Percentiles rank a stretch among this genome's conserved stretches.
Evolutionary conservation across 2,329 filamentous ascomycete genomes (phyloP).

Genomic region (Bipolaris bicolor): DNA sequence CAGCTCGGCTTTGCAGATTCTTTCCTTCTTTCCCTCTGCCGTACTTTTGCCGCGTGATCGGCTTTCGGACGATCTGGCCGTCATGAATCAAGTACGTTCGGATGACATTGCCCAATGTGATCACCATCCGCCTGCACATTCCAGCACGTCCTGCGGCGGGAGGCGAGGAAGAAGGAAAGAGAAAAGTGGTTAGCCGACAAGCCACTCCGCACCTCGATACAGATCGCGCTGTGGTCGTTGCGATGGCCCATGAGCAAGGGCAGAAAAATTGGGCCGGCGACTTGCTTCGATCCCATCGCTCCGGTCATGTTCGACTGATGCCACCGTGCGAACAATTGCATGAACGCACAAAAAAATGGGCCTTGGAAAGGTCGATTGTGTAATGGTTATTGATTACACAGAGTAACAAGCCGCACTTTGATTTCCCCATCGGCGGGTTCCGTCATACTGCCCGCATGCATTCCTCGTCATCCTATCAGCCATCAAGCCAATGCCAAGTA

Average conservation of each 20-base stretch:
- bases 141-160: slow-evolving; percentile 2
- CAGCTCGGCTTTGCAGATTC: slow-evolving; percentile 12
- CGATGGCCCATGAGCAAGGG: neutral
- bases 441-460: slow-evolving; percentile 6
- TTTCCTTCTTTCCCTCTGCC: slow-evolving; percentile 7
- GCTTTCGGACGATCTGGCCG: neutral
- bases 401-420: slow-evolving; percentile 4
- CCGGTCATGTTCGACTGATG: slow-evolving; percentile 1
- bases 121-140: slow-evolving; percentile 1
- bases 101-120: slow-evolving; percentile 12
- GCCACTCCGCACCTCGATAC: neutral
- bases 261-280: neutral
- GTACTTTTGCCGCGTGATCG: slow-evolving; percentile 14
- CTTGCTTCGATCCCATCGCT: slow-evolving; percentile 1
- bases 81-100: slow-evolving; percentile 14
- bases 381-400: slow-evolving; percentile 18
- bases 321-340: slow-evolving; percentile 18
- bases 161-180: neutral
- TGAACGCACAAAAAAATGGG: slow-evolving; percentile 22
- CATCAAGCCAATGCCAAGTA: neutral
- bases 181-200: neutral
- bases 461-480: slow-evolving; percentile 10
- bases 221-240: neutral
- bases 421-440: slow-evolving; percentile 7
- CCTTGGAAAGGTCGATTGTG: slow-evolving; percentile 16